Conservation (phyloP, 108 stramenopile genomes). For the Cyclotella sp. region DNA sequence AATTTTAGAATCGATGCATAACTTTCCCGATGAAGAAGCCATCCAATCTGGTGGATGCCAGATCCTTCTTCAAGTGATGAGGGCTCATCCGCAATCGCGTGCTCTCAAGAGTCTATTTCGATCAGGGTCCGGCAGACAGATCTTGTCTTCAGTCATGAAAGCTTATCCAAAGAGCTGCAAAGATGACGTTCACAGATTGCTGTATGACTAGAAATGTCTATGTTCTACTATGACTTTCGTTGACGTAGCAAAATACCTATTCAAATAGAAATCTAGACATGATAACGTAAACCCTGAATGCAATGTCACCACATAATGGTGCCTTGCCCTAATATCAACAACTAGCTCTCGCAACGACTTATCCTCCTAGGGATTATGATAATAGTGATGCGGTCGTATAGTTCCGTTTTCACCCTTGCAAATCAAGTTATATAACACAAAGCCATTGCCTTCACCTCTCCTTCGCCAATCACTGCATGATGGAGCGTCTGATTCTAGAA, state of each 20-base stretch:
- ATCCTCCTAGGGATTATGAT: neutral
- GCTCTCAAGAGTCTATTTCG: slow-evolving; percentile 20
- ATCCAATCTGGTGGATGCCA: slow-evolving; percentile 25
- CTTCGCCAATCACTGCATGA: neutral
- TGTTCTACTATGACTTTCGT: no score
- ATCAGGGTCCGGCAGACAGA: neutral
- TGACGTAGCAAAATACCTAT: no score
- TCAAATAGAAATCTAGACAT: no score
- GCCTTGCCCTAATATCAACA: no score
- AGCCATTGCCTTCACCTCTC: slow-evolving; percentile 21
- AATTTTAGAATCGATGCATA: slow-evolving; percentile 12
- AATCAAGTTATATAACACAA: slow-evolving; percentile 11
- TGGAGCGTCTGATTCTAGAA: neutral
- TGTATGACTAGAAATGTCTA: neutral
- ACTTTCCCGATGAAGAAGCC: slow-evolving; percentile 3
- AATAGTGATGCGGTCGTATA: slow-evolving; percentile 13
- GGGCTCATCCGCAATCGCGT: neutral
- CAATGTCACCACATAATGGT: no score
- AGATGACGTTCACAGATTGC: slow-evolving; percentile 8
- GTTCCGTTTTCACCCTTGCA: slow-evolving; percentile 11
- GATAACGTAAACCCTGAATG: no score
- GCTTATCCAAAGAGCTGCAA: slow-evolving; percentile 23
- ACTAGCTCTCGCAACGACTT: no score
- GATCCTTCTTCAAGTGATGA: slow-evolving; percentile 11
- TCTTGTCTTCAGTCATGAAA: slow-evolving; percentile 9